Percentiles rank a stretch among this genome's conserved stretches.
Evolutionary conservation across 1,284 basidiomycete genomes (phyloP).

Genomic region (Phenoliferia sp.): DNA sequence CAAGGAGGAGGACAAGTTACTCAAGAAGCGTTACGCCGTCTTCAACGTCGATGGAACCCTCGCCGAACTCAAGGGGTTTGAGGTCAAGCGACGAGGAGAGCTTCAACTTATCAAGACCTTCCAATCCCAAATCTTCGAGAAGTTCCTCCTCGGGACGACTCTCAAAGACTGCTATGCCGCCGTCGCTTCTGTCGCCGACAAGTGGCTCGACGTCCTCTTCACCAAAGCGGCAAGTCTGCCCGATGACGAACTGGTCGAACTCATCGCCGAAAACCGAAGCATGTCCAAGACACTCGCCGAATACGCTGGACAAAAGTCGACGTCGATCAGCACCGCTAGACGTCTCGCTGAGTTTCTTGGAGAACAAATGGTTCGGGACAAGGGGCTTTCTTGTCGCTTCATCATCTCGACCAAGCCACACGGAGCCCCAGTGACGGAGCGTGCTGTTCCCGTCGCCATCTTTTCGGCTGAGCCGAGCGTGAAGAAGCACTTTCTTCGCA

Average conservation of each 20-base stretch:
- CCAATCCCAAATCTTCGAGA: conserved; percentile 97
- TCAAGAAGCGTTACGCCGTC: conserved; percentile 99
- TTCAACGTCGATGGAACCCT: conserved; percentile 97
- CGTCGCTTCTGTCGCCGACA: conserved; percentile 89
- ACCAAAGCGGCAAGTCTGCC: conserved; percentile 74
- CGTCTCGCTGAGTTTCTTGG: conserved; percentile 96
- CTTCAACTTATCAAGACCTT: conserved; percentile 99
- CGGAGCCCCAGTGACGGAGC: conserved; percentile 93
- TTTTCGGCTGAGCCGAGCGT: conserved; percentile 91
- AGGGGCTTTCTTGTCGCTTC: conserved; percentile 97
- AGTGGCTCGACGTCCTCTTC: conserved; percentile 95
- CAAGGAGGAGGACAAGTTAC: conserved; percentile 96
- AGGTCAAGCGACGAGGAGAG: conserved; percentile 96
- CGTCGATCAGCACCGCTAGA: conserved; percentile 92
- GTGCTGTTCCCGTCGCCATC: conserved; percentile 96
- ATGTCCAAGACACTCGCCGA: conserved; percentile 97
- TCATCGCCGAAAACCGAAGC: conserved; percentile 97
- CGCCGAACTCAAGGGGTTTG: conserved; percentile 97
- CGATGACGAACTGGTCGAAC: conserved; percentile 91
- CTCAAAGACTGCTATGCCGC: conserved; percentile 93
- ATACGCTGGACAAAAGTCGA: conserved; percentile 95
- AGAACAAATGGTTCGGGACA: conserved; percentile 99
- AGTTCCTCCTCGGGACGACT: conserved; percentile 86
- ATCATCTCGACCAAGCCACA: conserved; percentile 93
- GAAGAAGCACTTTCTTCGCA: conserved; percentile 85